Conservation (phyloP, 371 early-diverging fungal species). For the Apophysomyces ossiformis region DNA sequence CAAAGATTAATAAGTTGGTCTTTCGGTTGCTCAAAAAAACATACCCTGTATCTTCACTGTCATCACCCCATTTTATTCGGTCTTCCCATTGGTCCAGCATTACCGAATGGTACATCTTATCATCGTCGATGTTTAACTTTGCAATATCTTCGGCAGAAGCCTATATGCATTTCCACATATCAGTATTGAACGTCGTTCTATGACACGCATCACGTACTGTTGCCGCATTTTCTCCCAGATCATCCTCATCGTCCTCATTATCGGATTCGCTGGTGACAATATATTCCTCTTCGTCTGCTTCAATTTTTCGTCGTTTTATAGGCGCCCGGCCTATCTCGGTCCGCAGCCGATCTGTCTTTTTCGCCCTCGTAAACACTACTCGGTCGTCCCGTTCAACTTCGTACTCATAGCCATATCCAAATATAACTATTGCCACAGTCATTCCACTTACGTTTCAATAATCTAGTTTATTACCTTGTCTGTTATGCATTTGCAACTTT, state of each 20-base stretch:
- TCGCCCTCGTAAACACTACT: slow-evolving; percentile 34
- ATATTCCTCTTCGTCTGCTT: slow-evolving; percentile 19
- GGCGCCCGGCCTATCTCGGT: slow-evolving; percentile 15
- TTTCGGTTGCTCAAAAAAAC: neutral
- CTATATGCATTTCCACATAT: neutral
- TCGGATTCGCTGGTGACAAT: slow-evolving; percentile 23
- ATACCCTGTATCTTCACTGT: slow-evolving; percentile 18
- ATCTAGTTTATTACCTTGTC: slow-evolving; percentile 29
- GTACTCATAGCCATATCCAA: slow-evolving; percentile 51
- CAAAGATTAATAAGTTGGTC: neutral
- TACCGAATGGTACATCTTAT: slow-evolving; percentile 59
- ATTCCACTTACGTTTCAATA: neutral
- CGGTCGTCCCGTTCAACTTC: slow-evolving; percentile 50
- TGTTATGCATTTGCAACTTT: slow-evolving; percentile 32
- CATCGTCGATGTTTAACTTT: slow-evolving; percentile 25
- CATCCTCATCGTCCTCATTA: slow-evolving; percentile 27
- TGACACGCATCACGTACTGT: neutral
- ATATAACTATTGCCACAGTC: slow-evolving; percentile 27
- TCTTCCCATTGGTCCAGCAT: slow-evolving; percentile 87
- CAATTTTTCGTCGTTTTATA: slow-evolving; percentile 37
- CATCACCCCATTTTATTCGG: slow-evolving; percentile 79
- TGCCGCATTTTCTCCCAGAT: slow-evolving; percentile 19
- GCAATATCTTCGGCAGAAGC: slow-evolving; percentile 2
- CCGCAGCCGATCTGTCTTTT: slow-evolving; percentile 34
- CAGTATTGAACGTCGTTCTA: neutral